Evolutionary conservation across 176 grass and related monocot genomes (phyloP).

Genomic region (Cenchrus fungigraminus): DNA sequence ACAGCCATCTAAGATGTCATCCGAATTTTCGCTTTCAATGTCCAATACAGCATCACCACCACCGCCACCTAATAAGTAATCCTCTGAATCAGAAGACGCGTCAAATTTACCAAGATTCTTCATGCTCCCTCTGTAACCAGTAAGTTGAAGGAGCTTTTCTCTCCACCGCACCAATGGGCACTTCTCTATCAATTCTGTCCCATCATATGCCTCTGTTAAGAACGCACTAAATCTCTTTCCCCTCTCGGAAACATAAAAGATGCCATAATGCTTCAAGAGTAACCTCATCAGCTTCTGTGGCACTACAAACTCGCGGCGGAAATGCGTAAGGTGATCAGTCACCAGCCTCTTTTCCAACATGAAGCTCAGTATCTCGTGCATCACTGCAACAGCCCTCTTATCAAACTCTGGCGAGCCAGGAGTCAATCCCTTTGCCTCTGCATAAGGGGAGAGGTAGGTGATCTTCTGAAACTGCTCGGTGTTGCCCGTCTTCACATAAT

Average conservation of each 20-base stretch:
- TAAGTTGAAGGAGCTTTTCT: constrained; percentile 74
- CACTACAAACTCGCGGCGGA: constrained; percentile 88
- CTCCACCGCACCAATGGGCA: constrained; percentile 69
- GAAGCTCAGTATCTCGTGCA: constrained; percentile 89
- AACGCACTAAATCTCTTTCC: constrained; percentile 82
- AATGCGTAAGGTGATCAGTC: constrained; percentile 83
- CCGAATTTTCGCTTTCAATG: constrained; percentile 46
- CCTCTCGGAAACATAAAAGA: constrained; percentile 91
- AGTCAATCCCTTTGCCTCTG: constrained; percentile 56
- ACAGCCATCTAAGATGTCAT: constrained; percentile 34
- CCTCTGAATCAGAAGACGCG: constrained; percentile 48
- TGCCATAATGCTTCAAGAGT: constrained; percentile 80
- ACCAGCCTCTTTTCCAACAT: constrained; percentile 90
- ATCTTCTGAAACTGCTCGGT: constrained; percentile 70
- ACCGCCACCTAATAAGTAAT: constrained; percentile 26
- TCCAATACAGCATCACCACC: constrained; percentile 47
- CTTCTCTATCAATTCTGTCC: constrained; percentile 67
- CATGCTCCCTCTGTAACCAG: constrained; percentile 65
- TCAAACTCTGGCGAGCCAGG: constrained; percentile 79
- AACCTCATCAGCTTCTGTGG: constrained; percentile 90
- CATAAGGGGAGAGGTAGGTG: constrained; percentile 77
- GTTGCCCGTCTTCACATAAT: constrained; percentile 56
- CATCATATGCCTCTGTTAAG: constrained; percentile 81
- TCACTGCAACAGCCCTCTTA: constrained; percentile 83
- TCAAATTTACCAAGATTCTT: constrained; percentile 56